Evolutionary conservation across 345 rosid genomes (phyloP), one percentile per base, ranked within the genome.

Genomic region (Rhizophora mangle): DNA sequence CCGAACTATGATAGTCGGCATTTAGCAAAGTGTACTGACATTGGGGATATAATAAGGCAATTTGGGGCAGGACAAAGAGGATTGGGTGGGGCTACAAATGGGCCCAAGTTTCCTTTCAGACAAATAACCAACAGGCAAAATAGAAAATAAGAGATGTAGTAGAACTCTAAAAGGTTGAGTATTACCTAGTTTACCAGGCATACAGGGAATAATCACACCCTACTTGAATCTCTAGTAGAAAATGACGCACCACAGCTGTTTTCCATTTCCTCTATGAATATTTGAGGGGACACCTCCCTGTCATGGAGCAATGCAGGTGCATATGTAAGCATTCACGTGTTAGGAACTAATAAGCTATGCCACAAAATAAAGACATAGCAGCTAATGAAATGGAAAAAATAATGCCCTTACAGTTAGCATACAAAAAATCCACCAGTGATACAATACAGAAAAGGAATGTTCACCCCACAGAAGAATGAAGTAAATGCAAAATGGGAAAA

Each of bases 241-340:
- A 39, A 55, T 59, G 67, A 64, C 43, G 64, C 60, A 21, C 9
- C 34, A 36, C 59, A 65, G 57, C 66, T 29, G 36, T 63, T 78
- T 46, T 75, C 84, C 58, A 68, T 57, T 72, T 75, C 82, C 74
- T 81, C 79, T 64, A 93, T 60, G 46, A 79, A 82, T 68, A 91
- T 84, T 72, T 83, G 76, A 60, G 96, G 87, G 22, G 84, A 60
- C 18, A 72, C 83, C 81, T 85, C 94, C 60, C 98, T 93, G 89
- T 68, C 39, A 78, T 66, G 62, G 54, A 59, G 26, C 49, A 63
- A 20, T 36, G n/a, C 10, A 26, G 18, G 59, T 63, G 21, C 37
- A 56, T 7, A 43, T 62, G 29, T 29, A 67, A 60, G 20, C 5
- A 53, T 37, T 15, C 32, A 61, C 9, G 60, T 24, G n/a, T 20